Evolutionary conservation across 805 yeast species (phyloP).

Genomic region (Naumovozyma baii): DNA sequence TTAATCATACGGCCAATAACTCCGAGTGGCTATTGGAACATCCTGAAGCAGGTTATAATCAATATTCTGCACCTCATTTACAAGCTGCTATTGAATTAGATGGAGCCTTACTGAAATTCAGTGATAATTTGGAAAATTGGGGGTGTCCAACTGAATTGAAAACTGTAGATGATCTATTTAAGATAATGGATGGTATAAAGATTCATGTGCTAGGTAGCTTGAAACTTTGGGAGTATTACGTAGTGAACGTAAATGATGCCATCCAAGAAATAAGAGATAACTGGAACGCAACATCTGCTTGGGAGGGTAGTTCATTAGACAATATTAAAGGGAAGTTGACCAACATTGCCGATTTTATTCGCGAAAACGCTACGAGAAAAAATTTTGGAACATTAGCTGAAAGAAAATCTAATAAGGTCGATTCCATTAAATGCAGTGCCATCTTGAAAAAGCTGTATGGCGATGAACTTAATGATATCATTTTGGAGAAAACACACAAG

Average conservation of each 20-base stretch:
- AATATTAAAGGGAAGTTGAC: constrained; percentile 32
- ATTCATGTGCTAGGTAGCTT: constrained; percentile 55
- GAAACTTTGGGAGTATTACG: constrained; percentile 84
- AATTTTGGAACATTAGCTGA: constrained; percentile 36
- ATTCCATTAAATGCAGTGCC: constrained; percentile 41
- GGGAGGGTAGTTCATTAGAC: constrained; percentile 25
- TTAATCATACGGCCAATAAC: constrained; percentile 91
- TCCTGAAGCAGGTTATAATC: constrained; percentile 86
- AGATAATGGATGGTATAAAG: constrained; percentile 58
- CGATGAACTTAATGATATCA: constrained; percentile 25
- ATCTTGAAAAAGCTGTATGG: constrained; percentile 37
- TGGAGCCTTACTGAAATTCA: constrained; percentile 52
- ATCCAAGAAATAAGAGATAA: constrained; percentile 31
- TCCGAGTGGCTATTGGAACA: constrained; percentile 76
- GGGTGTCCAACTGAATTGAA: constrained; percentile 54
- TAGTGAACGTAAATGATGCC: constrained; percentile 44
- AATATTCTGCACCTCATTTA: constrained; percentile 82
- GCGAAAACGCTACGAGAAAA: constrained; percentile 32
- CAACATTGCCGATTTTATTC: constrained; percentile 41
- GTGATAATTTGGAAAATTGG: constrained; percentile 43
- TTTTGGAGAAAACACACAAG: constrained; percentile 35
- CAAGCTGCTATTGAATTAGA: constrained; percentile 79
- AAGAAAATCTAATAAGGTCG: constrained; percentile 48
- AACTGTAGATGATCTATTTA: constrained; percentile 44
- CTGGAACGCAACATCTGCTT: constrained; percentile 25